Evolutionary conservation across 495 filamentous ascomycete genomes (phyloP).

Genomic region (Podospora anserina): DNA sequence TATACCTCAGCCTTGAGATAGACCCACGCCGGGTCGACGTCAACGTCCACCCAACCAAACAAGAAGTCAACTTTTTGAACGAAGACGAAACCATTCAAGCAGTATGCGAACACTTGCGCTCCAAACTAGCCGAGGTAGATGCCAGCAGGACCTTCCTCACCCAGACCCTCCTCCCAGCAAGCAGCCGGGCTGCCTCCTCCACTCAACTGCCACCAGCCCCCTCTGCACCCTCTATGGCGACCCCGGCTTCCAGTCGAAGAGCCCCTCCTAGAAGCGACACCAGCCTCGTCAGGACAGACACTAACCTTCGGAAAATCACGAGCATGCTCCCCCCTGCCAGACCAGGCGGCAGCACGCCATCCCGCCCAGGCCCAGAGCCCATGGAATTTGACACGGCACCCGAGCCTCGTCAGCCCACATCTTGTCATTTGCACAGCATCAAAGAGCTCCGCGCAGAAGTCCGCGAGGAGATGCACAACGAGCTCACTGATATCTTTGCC

Average conservation of each 20-base stretch:
- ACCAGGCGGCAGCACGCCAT: conserved; percentile 12
- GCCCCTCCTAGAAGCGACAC: conserved; percentile 70
- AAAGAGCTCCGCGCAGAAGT: conserved; percentile 78
- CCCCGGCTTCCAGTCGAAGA: conserved; percentile 24
- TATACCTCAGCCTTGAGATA: conserved; percentile 90
- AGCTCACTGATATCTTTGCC: conserved; percentile 83
- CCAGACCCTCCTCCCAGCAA: conserved; percentile 80
- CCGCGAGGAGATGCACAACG: conserved; percentile 81
- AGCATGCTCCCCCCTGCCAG: conserved; percentile 70
- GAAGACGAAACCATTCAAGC: conserved; percentile 94
- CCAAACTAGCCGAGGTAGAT: conserved; percentile 82
- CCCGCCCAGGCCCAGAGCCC: conserved; percentile 17
- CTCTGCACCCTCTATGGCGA: conserved; percentile 33
- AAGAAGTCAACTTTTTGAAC: conserved; percentile 97
- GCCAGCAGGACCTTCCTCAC: conserved; percentile 92
- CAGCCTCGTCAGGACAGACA: conserved; percentile 87
- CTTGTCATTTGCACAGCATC: conserved; percentile 71
- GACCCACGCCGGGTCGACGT: conserved; percentile 93
- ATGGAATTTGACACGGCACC: conserved; percentile 67
- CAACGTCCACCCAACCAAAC: conserved; percentile 96
- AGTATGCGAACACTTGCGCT: conserved; percentile 77
- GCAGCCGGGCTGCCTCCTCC: conserved; percentile 39
- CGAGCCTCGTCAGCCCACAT: conserved; percentile 58
- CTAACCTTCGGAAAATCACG: conserved; percentile 89
- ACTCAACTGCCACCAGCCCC: conserved; percentile 30